Conservation (phyloP, 1,284 basidiomycete species). For the Trametes hirsuta region DNA sequence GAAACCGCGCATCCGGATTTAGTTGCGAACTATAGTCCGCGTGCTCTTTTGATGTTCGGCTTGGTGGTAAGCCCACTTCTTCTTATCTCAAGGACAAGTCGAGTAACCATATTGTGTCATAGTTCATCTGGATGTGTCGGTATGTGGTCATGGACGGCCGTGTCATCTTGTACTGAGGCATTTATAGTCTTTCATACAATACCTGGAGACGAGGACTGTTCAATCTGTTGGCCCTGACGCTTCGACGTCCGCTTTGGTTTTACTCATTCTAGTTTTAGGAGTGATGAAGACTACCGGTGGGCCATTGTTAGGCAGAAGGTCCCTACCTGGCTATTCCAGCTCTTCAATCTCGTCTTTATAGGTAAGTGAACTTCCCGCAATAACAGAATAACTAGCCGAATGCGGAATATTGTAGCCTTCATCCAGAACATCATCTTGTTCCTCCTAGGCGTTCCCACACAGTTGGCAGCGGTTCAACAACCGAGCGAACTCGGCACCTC, state of each 20-base stretch:
- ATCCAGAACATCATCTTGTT: constrained; percentile 85
- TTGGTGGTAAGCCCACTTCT: constrained; percentile 52
- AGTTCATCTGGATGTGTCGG: constrained; percentile 72
- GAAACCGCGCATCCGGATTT: constrained; percentile 47
- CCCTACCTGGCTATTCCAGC: constrained; percentile 72
- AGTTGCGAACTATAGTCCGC: constrained; percentile 57
- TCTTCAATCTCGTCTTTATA: constrained; percentile 85
- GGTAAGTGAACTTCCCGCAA: constrained; percentile 40
- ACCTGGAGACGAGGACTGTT: constrained; percentile 87
- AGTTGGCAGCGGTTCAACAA: constrained; percentile 56
- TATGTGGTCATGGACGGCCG: constrained; percentile 25
- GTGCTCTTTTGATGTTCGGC: constrained; percentile 71
- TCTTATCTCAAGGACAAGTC: neutral
- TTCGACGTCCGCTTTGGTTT: neutral
- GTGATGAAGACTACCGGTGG: constrained; percentile 94
- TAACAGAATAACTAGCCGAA: neutral
- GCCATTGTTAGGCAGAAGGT: constrained; percentile 72
- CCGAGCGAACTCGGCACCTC: constrained; percentile 56
- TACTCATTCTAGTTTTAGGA: constrained; percentile 34
- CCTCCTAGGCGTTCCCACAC: constrained; percentile 65
- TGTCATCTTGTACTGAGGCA: neutral
- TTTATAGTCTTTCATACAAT: constrained; percentile 75
- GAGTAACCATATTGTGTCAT: neutral
- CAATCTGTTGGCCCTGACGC: constrained; percentile 51
- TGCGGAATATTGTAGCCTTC: constrained; percentile 44